Conservation (phyloP, 768 basidiomycete genomes). For the Tylopilus cervinicoccineus region DNA sequence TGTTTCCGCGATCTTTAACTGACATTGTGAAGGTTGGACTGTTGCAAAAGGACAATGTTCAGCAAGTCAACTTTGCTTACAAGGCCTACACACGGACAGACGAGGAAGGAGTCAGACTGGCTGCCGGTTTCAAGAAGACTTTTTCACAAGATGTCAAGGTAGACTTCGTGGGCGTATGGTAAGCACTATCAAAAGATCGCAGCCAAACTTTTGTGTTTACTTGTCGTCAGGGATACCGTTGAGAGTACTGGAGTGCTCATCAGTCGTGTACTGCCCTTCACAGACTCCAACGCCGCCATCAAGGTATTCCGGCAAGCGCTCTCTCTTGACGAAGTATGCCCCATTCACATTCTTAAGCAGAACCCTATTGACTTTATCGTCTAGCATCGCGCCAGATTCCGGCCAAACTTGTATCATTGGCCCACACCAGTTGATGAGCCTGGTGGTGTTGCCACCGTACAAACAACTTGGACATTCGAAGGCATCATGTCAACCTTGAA, state of each 20-base stretch:
- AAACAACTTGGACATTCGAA: neutral
- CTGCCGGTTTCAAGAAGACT: slow-evolving; percentile 66
- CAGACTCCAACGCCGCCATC: slow-evolving; percentile 56
- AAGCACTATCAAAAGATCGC: slow-evolving; percentile 10
- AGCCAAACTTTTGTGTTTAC: slow-evolving; percentile 1
- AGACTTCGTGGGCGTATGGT: slow-evolving; percentile 84
- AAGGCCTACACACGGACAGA: slow-evolving; percentile 60
- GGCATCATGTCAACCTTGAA: neutral
- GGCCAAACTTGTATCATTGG: slow-evolving; percentile 60
- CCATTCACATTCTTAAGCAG: neutral
- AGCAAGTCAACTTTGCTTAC: slow-evolving; percentile 74
- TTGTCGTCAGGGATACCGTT: slow-evolving; percentile 64
- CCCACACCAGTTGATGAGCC: neutral
- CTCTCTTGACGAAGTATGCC: slow-evolving; percentile 65
- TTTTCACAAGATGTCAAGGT: slow-evolving; percentile 65
- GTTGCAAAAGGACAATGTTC: slow-evolving; percentile 59
- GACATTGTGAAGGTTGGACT: slow-evolving; percentile 54
- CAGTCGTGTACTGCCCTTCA: slow-evolving; percentile 62
- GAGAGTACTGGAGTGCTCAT: slow-evolving; percentile 68
- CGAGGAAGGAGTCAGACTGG: slow-evolving; percentile 40
- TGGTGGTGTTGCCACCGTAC: slow-evolving; percentile 5
- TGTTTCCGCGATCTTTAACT: slow-evolving; percentile 1
- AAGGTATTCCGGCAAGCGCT: slow-evolving; percentile 75
- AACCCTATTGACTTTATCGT: slow-evolving; percentile 8
- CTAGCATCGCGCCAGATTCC: slow-evolving; percentile 64